Conservation (phyloP, 495 filamentous ascomycete species). For the Xylaria longipes region DNA sequence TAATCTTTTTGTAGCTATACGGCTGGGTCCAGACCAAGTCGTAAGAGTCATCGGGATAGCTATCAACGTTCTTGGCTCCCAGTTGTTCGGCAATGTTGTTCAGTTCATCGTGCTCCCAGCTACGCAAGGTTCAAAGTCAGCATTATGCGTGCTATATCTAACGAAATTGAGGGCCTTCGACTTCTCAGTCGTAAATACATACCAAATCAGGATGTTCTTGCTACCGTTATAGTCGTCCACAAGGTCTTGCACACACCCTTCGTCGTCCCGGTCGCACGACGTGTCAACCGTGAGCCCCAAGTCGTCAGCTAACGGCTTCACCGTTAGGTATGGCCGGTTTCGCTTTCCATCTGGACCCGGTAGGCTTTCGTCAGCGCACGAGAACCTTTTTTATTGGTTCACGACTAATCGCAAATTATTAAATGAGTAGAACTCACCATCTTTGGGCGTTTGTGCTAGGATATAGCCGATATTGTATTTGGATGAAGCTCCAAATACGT, state of each 20-base stretch:
- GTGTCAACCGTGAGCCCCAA: conserved; percentile 59
- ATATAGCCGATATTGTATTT: conserved; percentile 60
- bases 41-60: conserved; percentile 42
- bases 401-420: background rate
- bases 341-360: conserved; percentile 51
- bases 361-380: background rate
- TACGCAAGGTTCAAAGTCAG: conserved; percentile 4
- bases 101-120: conserved; percentile 61
- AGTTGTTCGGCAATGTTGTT: conserved; percentile 54
- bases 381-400: background rate
- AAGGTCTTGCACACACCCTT: conserved; percentile 51
- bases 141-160: background rate
- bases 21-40: conserved; percentile 59
- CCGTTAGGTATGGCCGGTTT: conserved; percentile 58
- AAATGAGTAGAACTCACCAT: conserved; percentile 39
- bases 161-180: background rate
- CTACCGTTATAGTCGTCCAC: conserved; percentile 51
- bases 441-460: conserved; percentile 57
- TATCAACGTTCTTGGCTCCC: conserved; percentile 45
- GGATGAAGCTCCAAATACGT: conserved; percentile 54
- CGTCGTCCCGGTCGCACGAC: conserved; percentile 55
- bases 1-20: conserved; percentile 48
- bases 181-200: background rate
- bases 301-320: conserved; percentile 56
- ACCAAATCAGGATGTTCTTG: conserved; percentile 62